Evolutionary conservation across 345 rosid genomes (phyloP), one percentile per base, ranked within the genome.

Genomic region (Eucalyptus curtisii): DNA sequence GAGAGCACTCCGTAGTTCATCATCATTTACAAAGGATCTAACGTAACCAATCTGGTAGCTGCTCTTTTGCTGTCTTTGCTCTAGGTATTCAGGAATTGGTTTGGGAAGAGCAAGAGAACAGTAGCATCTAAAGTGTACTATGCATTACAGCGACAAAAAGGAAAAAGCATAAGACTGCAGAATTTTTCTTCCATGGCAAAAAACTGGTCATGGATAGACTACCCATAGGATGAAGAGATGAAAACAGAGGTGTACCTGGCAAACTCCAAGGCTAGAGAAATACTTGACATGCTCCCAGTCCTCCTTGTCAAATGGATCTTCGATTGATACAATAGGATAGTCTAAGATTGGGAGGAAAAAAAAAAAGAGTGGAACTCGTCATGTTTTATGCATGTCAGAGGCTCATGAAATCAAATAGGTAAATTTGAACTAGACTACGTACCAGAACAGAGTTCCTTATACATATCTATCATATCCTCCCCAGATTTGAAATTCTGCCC

Each of bases 241-340:
- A 82, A 88, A 82, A 66, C 76, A 49, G 82, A 85, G 87, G 86
- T 93, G 89, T 88, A 97, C 99, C 99, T 98, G 99, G 91, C 99
- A 97, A 89, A 95, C 94, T 91, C 95, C 99, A 91, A 97, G 99
- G 92, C 92, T 55, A 86, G 98, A 92, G 84, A 98, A 94, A 33
- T 47, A 19, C 93, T 94, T 97, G 90, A 92, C 93, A 90, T 96
- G 98, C 90, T 96, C 99, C 99, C 99, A 97, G 82, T 98, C 99
- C 92, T 98, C 99, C 94, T 92, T 97, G 93, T 98, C 99, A 90
- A 98, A 98, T 68, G 99, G 99, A 92, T 98, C 99, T 95, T 98
- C 99, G 61, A 98, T 95, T 55, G 96, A 96, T 33, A 95, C 93
- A 88, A 98, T 94, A 40, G 98, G 98, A 91, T 97, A 97, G 55